Evolutionary conservation across 345 rosid species (phyloP).

Genomic region (Boechera retrofracta): DNA sequence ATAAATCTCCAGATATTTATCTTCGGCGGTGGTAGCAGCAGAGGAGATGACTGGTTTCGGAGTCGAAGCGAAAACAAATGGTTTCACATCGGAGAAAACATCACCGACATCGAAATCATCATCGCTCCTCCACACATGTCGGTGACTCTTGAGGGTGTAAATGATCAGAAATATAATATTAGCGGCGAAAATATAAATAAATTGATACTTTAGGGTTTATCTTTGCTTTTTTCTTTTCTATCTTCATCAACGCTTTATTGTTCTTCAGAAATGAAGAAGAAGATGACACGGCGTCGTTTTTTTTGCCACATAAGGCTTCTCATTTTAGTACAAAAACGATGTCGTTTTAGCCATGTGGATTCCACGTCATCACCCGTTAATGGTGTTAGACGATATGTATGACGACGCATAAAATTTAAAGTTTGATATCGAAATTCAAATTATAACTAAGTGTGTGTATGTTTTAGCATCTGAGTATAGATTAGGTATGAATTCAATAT

Average conservation of each 20-base stretch:
- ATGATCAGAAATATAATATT: slow-evolving; percentile 31
- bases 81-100: slow-evolving; percentile 60
- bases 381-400: no score
- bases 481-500: no score
- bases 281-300: no score
- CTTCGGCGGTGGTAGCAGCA: slow-evolving; percentile 37
- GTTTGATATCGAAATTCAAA: no score
- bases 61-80: slow-evolving; percentile 59
- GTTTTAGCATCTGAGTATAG: no score
- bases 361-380: no score
- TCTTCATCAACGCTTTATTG: slow-evolving; percentile 34
- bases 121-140: slow-evolving; percentile 99
- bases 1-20: slow-evolving; percentile 38
- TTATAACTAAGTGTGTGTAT: no score
- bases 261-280: background rate
- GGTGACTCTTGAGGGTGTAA: slow-evolving; percentile 27
- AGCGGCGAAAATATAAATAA: background rate
- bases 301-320: no score
- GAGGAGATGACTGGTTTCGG: slow-evolving; percentile 38
- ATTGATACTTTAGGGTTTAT: background rate
- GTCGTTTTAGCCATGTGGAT: no score
- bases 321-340: no score
- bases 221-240: background rate
- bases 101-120: slow-evolving; percentile 53
- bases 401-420: no score